Base-by-base conservation (phyloP, 2,329 filamentous ascomycete genomes). In the Talaromyces sp. region DNA sequence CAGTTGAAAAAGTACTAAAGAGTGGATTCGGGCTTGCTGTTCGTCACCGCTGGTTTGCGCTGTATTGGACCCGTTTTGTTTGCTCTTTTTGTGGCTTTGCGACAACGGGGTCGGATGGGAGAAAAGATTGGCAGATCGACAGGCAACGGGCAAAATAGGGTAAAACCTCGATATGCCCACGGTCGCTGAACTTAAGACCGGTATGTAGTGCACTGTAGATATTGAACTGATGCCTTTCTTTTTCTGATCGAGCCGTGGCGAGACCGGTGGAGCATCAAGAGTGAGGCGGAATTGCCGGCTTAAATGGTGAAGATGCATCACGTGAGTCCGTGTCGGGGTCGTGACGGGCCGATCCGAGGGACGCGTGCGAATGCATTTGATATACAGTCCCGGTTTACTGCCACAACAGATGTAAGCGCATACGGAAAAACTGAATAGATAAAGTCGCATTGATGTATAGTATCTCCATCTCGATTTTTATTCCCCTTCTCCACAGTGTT, bases 31-130 rank as follows among this genome's bases (percentile, higher is more conserved):
- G 48, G 48, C 48, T 41, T 37, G 59, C 64, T 68, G 62, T 64
- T 68, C 65, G 66, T 64, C 64, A 69, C 67, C 67, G 67, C 68
- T 67, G 62, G 64, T 67, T 68, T 67, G 67, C 66, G 60, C 66
- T 66, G 66, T 67, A 53, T 43, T 65, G 65, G 58, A 62, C 25
- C 59, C 53, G 55, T 60, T 57, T 58, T 57, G 61, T 52, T 52
- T 52, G 35, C 17, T 21, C 35, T 19, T 31, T 40, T 35, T 53
- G 65, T 64, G 65, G 65, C 65, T 67, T 68, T 64, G 62, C 60
- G 53, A 48, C 37, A 54, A 28, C 43, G 31, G 48, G 37, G 52
- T 53, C 51, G 35, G 33, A 45, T 39, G 46, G 41, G 39, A 37
- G 39, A 56, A 43, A 53, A 53, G 25, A 56, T 35, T 17, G 19